Conservation (phyloP, 2,329 filamentous ascomycete species). For the Penicillium carneum region DNA sequence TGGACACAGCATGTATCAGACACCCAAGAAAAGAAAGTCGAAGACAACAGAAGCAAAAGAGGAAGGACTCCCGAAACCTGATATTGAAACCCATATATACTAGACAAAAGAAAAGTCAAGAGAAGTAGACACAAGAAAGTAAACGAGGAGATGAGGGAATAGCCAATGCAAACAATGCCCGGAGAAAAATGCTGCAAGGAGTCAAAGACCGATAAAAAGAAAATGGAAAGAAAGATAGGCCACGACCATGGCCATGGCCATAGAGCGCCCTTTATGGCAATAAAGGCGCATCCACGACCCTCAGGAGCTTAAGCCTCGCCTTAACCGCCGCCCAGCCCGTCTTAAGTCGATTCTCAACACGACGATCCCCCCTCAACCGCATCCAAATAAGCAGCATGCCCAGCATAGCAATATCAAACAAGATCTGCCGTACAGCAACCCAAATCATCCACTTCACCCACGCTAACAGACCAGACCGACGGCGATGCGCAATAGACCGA, state of each 20-base stretch:
- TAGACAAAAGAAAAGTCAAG: slow-evolving; percentile 30
- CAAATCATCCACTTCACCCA: slow-evolving; percentile 77
- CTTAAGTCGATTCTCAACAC: slow-evolving; percentile 50
- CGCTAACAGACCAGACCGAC: slow-evolving; percentile 68
- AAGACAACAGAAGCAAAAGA: slow-evolving; percentile 19
- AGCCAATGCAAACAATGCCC: slow-evolving; percentile 3
- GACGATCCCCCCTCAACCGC: slow-evolving; percentile 52
- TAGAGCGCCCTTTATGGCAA: slow-evolving; percentile 32
- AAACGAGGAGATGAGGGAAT: slow-evolving; percentile 9
- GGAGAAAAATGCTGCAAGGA: slow-evolving; percentile 2
- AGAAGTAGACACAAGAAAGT: slow-evolving; percentile 22
- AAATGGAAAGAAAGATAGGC: slow-evolving; percentile 5
- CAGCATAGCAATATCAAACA: slow-evolving; percentile 70
- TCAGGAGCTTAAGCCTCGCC: slow-evolving; percentile 41
- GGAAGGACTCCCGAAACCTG: slow-evolving; percentile 22
- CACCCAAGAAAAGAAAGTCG: slow-evolving; percentile 1
- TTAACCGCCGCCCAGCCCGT: slow-evolving; percentile 46
- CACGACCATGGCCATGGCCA: neutral
- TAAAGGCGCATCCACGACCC: slow-evolving; percentile 35
- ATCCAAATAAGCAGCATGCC: slow-evolving; percentile 51
- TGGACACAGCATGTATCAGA: neutral
- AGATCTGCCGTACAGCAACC: slow-evolving; percentile 74
- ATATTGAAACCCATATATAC: slow-evolving; percentile 40
- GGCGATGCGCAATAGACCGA: slow-evolving; percentile 73
- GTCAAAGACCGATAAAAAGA: slow-evolving; percentile 3